Conservation (phyloP, 176 grass and related monocot genomes). For the Eleusine indica region DNA sequence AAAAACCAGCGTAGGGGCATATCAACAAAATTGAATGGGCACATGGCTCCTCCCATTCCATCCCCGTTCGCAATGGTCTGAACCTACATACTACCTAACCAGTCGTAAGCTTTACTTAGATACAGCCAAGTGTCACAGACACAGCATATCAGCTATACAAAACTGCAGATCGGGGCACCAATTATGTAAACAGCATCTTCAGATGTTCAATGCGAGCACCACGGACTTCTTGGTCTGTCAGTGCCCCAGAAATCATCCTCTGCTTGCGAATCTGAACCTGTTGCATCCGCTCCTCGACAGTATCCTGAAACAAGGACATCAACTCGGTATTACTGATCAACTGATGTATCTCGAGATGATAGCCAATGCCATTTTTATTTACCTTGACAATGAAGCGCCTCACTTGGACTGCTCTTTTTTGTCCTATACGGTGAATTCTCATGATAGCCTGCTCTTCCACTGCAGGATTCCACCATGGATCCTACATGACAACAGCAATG, state of each 20-base stretch:
- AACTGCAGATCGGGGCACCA: background rate
- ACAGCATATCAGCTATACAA: conserved; percentile 25
- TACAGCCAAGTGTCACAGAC: background rate
- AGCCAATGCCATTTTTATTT: background rate
- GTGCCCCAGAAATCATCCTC: conserved; percentile 80
- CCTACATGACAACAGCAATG: conserved; percentile 39
- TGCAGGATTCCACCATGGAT: conserved; percentile 99
- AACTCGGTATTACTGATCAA: background rate
- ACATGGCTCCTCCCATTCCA: conserved; percentile 39
- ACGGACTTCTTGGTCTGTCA: conserved; percentile 82
- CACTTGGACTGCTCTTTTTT: conserved; percentile 71
- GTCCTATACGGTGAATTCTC: conserved; percentile 91
- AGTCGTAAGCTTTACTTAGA: background rate
- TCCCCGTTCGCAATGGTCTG: conserved; percentile 23
- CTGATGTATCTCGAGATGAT: background rate
- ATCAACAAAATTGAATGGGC: conserved; percentile 52
- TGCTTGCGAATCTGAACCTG: conserved; percentile 84
- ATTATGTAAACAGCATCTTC: conserved; percentile 88
- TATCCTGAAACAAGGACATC: conserved; percentile 52
- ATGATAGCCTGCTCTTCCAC: conserved; percentile 98
- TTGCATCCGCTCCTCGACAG: conserved; percentile 90
- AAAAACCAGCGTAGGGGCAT: conserved; percentile 22
- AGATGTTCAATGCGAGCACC: conserved; percentile 75
- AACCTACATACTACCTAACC: conserved; percentile 29
- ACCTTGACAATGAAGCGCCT: conserved; percentile 93